Conservation (phyloP, 208 protist genomes). For the Trypanosoma conorhini region DNA sequence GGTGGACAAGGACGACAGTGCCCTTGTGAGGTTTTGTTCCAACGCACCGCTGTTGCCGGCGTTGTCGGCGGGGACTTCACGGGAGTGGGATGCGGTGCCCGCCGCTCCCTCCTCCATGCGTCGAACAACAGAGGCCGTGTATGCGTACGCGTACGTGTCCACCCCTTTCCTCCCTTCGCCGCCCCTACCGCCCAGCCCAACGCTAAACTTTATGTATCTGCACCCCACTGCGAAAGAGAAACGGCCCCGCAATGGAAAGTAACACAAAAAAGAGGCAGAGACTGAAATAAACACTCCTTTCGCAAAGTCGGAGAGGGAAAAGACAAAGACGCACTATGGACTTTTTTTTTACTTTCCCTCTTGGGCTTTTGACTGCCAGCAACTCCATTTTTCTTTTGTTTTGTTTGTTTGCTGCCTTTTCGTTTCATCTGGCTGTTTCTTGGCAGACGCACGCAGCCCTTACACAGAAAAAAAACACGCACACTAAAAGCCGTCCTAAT, state of each 20-base stretch:
- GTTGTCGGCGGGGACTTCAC: not conserved
- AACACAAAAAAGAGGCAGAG: not conserved
- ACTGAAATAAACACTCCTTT: not conserved
- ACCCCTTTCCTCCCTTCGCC: not conserved
- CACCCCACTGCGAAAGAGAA: not conserved
- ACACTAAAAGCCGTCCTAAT: too few species aligned
- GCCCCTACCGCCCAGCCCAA: not conserved
- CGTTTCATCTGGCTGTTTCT: too few species aligned
- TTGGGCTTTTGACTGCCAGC: too few species aligned
- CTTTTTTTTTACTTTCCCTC: too few species aligned
- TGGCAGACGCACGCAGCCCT: too few species aligned
- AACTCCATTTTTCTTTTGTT: not conserved
- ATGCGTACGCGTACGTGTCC: not conserved
- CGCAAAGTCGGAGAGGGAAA: constrained; percentile 12
- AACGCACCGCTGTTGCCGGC: not conserved
- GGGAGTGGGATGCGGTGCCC: not conserved
- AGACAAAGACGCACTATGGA: not conserved
- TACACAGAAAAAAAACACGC: constrained; percentile 10
- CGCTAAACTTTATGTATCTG: not conserved
- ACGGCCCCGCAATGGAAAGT: not conserved
- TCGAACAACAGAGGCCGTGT: not conserved
- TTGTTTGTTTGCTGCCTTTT: not conserved
- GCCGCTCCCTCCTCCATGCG: constrained; percentile 4
- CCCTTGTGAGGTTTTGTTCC: too few species aligned
- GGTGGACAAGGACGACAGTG: not conserved